Base-by-base conservation (phyloP, 2,329 filamentous ascomycete species). In the Fusarium newnesense region DNA sequence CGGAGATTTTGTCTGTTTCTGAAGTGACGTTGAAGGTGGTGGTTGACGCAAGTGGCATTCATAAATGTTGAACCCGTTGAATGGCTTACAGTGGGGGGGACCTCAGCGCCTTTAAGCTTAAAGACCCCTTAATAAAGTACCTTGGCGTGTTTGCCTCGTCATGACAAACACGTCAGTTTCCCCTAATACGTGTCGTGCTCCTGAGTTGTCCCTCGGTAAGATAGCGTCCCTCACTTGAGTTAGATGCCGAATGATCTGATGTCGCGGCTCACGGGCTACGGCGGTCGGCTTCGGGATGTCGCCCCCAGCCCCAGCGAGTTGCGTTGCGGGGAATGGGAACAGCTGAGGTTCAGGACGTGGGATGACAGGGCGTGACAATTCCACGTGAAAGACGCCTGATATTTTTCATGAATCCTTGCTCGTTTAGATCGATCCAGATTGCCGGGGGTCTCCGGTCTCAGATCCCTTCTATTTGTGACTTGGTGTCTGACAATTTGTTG, bases 271-370 rank as follows among this genome's bases (percentile, higher is more conserved):
- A 59, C 56, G 32, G 57, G 76, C 67, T 75, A 54, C 58, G 34
- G 34, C 42, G 71, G 65, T 67, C 73, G 75, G 67, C 65, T 73
- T 70, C 74, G 73, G 73, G 58, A 54, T 54, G 43, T 60, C 70
- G 63, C 64, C 70, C 34, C 63, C 46, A 28, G 52, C 36, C n/a
- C 21, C 34, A 39, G 32, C 24, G 34, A 39, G 26, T 56, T 56
- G 49, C 56, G 52, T 40, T 67, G 67, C 66, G 70, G 74, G 70
- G 72, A 64, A 54, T 39, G 4, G 34, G 19, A 40, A 60, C 30
- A 67, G 56, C 36, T 67, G 44, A 42, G 26, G 21, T 36, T 40
- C 5, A 56, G 43, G 32, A 34, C 24, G 50, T 63, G 49, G 56
- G 39, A 63, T 67, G 53, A 16, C 57, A 37, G 34, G 42, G 53